Base-by-base conservation (phyloP, 768 basidiomycete genomes). In the Naematelia encephala region DNA sequence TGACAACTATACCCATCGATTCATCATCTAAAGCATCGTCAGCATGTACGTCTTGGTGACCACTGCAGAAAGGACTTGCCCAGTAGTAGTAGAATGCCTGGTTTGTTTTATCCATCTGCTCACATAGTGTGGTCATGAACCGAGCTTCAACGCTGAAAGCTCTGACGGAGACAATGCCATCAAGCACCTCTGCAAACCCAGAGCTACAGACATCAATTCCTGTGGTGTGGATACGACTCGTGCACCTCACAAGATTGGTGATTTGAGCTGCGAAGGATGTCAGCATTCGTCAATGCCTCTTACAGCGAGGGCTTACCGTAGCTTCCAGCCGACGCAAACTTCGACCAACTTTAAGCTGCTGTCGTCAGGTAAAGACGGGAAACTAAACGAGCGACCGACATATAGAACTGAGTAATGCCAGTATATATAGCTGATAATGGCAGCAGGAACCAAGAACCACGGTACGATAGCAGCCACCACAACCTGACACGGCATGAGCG, bases 311-410 rank as follows among this genome's bases (percentile, higher is more conserved):
- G 12, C 89, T 82, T 0, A 87, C 84, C 66, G 90, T 93, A 1
- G 90, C 89, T 74, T 94, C 92, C 86, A 96, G 90, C 19, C 92
- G 83, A 58, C 90, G 83, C 19, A 94, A 79, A 69, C 92, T 90
- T 46, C 91, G 84, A 0, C 89, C 88, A 0, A 88, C 89, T 66
- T 85, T 85, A 26, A 79, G 61, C 63, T 76, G 69, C 1, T 50
- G 49, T 16, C 1, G 44, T 66, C 43, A 56, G 53, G 29, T 5
- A 28, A 34, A 27, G 26, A 4, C n/a, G 25, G 19, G n/a, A 8
- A 44, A 12, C 8, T 26, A 47, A 43, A 43, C 25, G 19, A 21
- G 8, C 34, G 34, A 61, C 68, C 57, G 50, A 70, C 64, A 57
- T 71, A 73, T 27, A 53, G 87, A 79, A 1, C 87, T 84, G 16